These are phyloP conservation scores for Dioszegia hungarica DNA, from an alignment of 768 basidiomycete genomes.

Conservation along the genomic window DNA sequence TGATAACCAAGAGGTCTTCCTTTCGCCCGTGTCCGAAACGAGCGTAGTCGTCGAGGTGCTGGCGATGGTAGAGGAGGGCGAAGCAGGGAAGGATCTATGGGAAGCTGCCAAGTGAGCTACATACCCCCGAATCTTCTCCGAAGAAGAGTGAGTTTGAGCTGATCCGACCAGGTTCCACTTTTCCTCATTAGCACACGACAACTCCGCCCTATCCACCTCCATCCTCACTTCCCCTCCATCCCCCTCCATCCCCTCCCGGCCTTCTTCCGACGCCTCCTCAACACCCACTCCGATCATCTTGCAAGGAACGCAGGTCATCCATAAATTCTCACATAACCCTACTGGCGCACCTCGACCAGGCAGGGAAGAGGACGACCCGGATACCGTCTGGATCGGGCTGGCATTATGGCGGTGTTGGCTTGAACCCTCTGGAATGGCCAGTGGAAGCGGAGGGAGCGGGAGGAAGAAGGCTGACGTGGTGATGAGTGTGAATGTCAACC, in stretches of 20 bases:
- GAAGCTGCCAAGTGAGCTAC: constrained; percentile 65
- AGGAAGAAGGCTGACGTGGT: constrained; percentile 72
- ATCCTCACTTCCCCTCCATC: constrained; percentile 53
- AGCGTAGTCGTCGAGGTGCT: constrained; percentile 83
- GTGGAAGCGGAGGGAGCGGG: neutral
- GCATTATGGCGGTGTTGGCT: constrained; percentile 71
- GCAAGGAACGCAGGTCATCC: constrained; percentile 64
- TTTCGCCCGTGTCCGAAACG: constrained; percentile 63
- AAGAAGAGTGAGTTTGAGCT: neutral
- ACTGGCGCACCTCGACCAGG: constrained; percentile 52
- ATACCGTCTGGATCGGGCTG: constrained; percentile 70
- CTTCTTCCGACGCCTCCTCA: constrained; percentile 51
- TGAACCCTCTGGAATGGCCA: neutral
- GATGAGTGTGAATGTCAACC: constrained; percentile 74
- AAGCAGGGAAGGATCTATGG: constrained; percentile 53
- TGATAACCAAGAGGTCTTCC: constrained; percentile 88
- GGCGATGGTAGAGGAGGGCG: constrained; percentile 57
- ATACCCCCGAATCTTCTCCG: neutral
- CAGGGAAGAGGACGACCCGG: constrained; percentile 51
- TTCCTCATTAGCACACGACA: constrained; percentile 83
- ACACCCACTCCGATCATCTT: constrained; percentile 57
- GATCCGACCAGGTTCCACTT: constrained; percentile 71
- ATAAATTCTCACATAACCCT: constrained; percentile 59
- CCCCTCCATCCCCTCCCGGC: constrained; percentile 17
- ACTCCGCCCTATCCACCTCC: constrained; percentile 58